Percentiles rank a stretch among this genome's conserved stretches.
Conservation (phyloP, 306 rosid species). For the Hippophae tibetana region DNA sequence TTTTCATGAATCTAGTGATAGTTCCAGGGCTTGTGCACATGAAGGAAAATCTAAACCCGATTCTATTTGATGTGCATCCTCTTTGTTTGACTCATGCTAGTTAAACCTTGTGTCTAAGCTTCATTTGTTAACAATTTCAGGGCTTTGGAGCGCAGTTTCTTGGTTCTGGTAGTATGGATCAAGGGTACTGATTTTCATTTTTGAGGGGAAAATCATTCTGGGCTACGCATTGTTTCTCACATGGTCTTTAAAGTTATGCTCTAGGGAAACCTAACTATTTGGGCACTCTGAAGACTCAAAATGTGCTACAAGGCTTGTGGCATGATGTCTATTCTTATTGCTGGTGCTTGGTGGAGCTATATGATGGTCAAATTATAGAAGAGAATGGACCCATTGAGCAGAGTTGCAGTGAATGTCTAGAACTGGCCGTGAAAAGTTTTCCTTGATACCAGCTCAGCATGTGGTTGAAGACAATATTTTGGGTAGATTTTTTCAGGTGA, state of each 20-base stretch:
- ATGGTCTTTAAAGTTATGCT: too few species aligned
- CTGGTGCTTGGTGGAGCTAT: too few species aligned
- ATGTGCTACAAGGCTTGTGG: too few species aligned
- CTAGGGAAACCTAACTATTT: too few species aligned
- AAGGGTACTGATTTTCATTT: too few species aligned
- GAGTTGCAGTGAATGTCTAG: too few species aligned
- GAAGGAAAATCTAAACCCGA: slow-evolving; percentile 25
- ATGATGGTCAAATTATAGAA: background rate
- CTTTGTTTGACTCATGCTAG: slow-evolving; percentile 5
- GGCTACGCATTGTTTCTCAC: background rate
- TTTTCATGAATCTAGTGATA: slow-evolving; percentile 27
- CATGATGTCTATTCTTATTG: too few species aligned
- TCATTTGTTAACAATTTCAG: slow-evolving; percentile 31
- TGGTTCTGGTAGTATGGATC: slow-evolving; percentile 4
- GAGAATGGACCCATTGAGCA: background rate
- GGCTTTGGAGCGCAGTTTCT: slow-evolving; percentile 29
- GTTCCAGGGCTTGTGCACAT: slow-evolving; percentile 25
- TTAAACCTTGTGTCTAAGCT: slow-evolving; percentile 13
- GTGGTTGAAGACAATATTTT: too few species aligned
- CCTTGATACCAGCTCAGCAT: too few species aligned
- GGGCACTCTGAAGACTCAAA: too few species aligned
- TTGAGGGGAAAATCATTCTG: slow-evolving; percentile 19
- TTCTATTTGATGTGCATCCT: slow-evolving; percentile 20
- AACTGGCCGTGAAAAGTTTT: too few species aligned
- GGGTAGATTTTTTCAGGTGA: too few species aligned